Percentiles rank a stretch among this genome's conserved stretches.
These are phyloP conservation scores for Trametes pubescens DNA, from an alignment of 1,284 basidiomycete genomes.

Conservation along the genomic window DNA sequence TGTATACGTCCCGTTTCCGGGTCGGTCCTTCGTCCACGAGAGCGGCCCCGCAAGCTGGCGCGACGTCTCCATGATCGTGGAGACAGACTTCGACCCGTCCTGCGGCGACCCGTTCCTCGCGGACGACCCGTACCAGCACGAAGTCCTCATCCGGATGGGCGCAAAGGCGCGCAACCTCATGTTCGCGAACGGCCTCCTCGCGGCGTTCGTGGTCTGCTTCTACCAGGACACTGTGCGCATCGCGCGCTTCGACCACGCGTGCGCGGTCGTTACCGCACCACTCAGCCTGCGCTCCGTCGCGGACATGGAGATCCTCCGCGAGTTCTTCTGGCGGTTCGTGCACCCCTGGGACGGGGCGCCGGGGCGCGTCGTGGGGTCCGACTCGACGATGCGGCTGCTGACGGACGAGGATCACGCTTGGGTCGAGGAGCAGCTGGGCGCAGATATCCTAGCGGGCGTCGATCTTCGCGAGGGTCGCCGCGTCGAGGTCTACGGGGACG, in stretches of 20 bases:
- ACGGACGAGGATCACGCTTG: not conserved
- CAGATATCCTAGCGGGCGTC: not conserved
- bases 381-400: not conserved
- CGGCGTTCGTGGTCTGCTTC: not conserved
- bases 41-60: not conserved
- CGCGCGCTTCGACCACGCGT: not conserved
- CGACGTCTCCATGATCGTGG: not conserved
- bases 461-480: not conserved
- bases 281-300: not conserved
- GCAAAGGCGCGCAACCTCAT: not conserved
- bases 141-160: not conserved
- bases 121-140: not conserved
- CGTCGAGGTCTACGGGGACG: not conserved
- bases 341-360: not conserved
- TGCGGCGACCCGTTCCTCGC: not conserved
- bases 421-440: not conserved
- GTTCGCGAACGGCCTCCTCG: not conserved
- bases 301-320: not conserved
- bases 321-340: constrained; percentile 5
- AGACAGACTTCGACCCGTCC: not conserved
- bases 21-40: not conserved
- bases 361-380: not conserved
- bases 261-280: not conserved
- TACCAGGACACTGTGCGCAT: not conserved
- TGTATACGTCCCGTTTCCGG: not conserved